These are phyloP conservation scores for Tolypocladium paradoxum DNA, from an alignment of 2,329 filamentous ascomycete species.

Conservation along the genomic window DNA sequence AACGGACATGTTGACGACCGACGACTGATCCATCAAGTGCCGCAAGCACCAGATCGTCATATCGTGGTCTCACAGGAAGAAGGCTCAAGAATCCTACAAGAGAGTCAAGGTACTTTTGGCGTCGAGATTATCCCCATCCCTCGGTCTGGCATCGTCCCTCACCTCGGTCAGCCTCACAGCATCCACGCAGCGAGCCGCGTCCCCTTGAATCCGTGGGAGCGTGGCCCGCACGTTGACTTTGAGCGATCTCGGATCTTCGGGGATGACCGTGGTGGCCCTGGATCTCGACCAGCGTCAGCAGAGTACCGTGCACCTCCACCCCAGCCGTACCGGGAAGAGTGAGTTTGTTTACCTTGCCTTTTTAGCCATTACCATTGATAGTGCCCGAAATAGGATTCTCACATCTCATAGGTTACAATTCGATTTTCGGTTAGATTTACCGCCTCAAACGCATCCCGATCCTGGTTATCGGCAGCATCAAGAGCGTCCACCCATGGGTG, in stretches of 20 bases:
- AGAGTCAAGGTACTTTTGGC: constrained; percentile 8
- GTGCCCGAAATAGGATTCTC: not conserved
- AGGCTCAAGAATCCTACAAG: constrained; percentile 7
- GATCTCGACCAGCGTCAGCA: not conserved
- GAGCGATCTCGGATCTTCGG: not conserved
- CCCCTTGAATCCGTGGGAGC: not conserved
- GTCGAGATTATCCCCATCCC: constrained; percentile 11
- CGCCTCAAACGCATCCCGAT: not conserved
- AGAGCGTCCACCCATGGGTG: not conserved
- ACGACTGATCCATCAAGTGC: constrained; percentile 4
- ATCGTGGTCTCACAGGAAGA: constrained; percentile 12
- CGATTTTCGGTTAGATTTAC: not conserved
- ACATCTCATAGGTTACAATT: not conserved
- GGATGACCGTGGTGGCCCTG: not conserved
- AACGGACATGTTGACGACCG: not conserved
- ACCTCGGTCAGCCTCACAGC: not conserved
- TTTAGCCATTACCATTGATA: not conserved
- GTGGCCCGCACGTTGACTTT: not conserved
- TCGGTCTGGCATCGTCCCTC: not conserved
- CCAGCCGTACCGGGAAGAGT: not conserved
- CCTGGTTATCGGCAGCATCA: not conserved
- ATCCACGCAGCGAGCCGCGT: not conserved
- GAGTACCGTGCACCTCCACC: not conserved
- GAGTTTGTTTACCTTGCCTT: not conserved
- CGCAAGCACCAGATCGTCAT: constrained; percentile 1